These are phyloP conservation scores for Rhizopus arrhizus DNA, from an alignment of 371 early-diverging fungal genomes.

Conservation along the genomic window DNA sequence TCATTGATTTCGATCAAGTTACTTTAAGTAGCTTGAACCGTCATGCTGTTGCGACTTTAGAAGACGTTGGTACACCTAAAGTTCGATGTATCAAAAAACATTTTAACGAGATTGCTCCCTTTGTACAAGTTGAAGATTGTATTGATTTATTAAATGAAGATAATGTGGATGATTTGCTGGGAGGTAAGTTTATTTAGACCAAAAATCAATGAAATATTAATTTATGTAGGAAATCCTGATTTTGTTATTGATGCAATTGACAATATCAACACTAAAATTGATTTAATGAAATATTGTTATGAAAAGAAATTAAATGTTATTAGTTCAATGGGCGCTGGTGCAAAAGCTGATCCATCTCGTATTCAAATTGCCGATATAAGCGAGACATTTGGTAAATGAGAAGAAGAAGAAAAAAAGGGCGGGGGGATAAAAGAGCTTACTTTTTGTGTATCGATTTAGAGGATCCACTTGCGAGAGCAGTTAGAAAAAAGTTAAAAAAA, in stretches of 20 bases:
- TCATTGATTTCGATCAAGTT: constrained; percentile 97
- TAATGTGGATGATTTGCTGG: constrained; percentile 70
- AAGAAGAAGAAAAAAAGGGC: neutral
- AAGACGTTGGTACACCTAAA: constrained; percentile 90
- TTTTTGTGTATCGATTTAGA: constrained; percentile 54
- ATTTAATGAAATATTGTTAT: constrained; percentile 84
- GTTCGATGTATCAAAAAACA: constrained; percentile 74
- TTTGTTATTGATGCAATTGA: constrained; percentile 92
- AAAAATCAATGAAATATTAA: neutral
- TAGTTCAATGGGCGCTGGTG: constrained; percentile 94
- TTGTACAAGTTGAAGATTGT: constrained; percentile 75
- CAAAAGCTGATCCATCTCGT: constrained; percentile 90
- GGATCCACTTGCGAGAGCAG: constrained; percentile 90
- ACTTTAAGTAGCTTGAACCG: constrained; percentile 88
- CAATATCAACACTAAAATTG: constrained; percentile 91
- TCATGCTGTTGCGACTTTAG: constrained; percentile 87
- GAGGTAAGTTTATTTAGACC: constrained; percentile 43
- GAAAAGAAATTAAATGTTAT: constrained; percentile 74
- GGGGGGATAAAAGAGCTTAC: too few relatives aligned
- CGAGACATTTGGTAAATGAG: constrained; percentile 76
- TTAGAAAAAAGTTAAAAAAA: constrained; percentile 73
- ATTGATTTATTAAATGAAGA: constrained; percentile 75
- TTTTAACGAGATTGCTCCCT: constrained; percentile 77
- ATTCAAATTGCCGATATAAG: constrained; percentile 94
- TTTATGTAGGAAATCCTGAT: constrained; percentile 59